These are phyloP conservation scores for Amniculicola lignicola DNA, from an alignment of 495 filamentous ascomycete species.

Conservation along the genomic window DNA sequence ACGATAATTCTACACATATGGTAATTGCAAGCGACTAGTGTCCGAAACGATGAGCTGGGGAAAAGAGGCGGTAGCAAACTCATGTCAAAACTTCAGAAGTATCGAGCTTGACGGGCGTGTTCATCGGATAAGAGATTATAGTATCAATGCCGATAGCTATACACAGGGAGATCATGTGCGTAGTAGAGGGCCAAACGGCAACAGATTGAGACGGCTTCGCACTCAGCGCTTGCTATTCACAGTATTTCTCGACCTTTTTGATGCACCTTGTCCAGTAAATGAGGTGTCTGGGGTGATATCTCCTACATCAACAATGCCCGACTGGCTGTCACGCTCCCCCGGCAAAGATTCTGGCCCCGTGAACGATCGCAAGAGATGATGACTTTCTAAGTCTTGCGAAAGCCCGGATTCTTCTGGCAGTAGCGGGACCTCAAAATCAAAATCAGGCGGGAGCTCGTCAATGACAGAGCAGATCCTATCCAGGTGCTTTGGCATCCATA, in stretches of 20 bases:
- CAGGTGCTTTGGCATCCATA: neutral
- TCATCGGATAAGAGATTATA: slow-evolving; percentile 4
- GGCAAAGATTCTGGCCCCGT: slow-evolving; percentile 15
- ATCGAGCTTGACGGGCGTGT: slow-evolving; percentile 11
- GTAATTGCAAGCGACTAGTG: too few species aligned
- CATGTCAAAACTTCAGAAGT: too few species aligned
- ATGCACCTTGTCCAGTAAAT: slow-evolving; percentile 17
- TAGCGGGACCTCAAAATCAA: neutral
- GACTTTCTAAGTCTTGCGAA: slow-evolving; percentile 1
- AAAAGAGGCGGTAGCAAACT: too few species aligned
- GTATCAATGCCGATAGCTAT: slow-evolving; percentile 9
- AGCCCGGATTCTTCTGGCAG: too few species aligned
- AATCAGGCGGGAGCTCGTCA: neutral
- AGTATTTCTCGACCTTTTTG: slow-evolving; percentile 13
- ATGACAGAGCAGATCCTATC: neutral
- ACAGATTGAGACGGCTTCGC: slow-evolving; percentile 12
- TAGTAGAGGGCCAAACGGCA: slow-evolving; percentile 16
- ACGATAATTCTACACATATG: too few species aligned
- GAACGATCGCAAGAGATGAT: slow-evolving; percentile 9
- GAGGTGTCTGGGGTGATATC: slow-evolving; percentile 15
- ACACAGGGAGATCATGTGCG: slow-evolving; percentile 14
- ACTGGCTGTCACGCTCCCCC: slow-evolving; percentile 5
- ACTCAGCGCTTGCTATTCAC: slow-evolving; percentile 11
- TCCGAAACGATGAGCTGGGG: too few species aligned
- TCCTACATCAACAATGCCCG: slow-evolving; percentile 3